phyloP scores from a whole-genome alignment of 768 basidiomycete genomes.

The Tricholoma terreum region DNA sequence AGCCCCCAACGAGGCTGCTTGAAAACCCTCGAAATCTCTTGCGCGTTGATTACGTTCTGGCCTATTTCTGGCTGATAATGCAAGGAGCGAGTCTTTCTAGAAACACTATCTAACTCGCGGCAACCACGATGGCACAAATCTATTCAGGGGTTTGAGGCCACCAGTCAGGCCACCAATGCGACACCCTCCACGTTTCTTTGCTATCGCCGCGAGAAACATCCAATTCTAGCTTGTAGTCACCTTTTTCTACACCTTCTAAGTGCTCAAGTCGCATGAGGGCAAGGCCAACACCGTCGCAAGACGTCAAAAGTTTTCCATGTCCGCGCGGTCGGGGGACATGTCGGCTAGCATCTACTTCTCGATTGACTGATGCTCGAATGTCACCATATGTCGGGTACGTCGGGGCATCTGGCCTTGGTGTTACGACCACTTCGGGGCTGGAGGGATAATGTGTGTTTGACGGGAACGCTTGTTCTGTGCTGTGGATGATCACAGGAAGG shows the following conservation, averaged over 20 bases:
- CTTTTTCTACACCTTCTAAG: constrained; percentile 50
- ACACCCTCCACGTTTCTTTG: constrained; percentile 40
- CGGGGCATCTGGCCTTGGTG: constrained; percentile 17
- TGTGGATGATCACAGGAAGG: constrained; percentile 67
- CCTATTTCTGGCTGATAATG: too few species aligned
- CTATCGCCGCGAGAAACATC: constrained; percentile 29
- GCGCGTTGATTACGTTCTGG: too few species aligned
- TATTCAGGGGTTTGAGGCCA: constrained; percentile 42
- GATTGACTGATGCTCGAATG: constrained; percentile 32
- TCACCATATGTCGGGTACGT: constrained; percentile 33
- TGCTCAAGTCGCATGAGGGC: constrained; percentile 82
- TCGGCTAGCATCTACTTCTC: constrained; percentile 21
- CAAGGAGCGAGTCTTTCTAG: too few species aligned
- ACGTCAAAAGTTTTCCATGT: constrained; percentile 71
- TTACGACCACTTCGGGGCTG: constrained; percentile 11
- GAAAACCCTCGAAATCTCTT: not conserved
- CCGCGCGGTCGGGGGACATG: constrained; percentile 59
- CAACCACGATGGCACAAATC: not conserved
- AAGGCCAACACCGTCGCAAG: constrained; percentile 59
- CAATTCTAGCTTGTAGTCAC: constrained; percentile 41
- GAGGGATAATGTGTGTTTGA: constrained; percentile 1
- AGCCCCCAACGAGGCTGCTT: constrained; percentile 11
- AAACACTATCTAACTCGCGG: not conserved
- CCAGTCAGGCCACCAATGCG: constrained; percentile 68
- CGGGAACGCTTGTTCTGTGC: constrained; percentile 31